Percentiles rank a stretch among this genome's conserved stretches.
Evolutionary conservation across 805 yeast genomes (phyloP).

Genomic region (Saccharomycodes ludwigii): DNA sequence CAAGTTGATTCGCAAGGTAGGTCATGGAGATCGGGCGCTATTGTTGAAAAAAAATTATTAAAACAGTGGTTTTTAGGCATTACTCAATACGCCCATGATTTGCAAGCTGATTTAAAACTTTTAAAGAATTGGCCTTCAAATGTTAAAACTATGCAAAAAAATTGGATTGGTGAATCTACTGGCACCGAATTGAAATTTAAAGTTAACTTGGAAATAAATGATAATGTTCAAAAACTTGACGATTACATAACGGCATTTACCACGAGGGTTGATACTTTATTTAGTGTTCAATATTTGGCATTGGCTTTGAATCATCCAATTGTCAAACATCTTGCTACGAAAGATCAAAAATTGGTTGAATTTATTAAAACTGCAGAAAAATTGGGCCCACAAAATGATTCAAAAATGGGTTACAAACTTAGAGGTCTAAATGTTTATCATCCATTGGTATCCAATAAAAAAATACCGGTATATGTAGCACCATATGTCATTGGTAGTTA

Average conservation of each 20-base stretch:
- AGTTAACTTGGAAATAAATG: no score
- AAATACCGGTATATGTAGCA: conserved; percentile 73
- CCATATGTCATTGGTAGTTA: conserved; percentile 79
- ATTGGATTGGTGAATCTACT: conserved; percentile 86
- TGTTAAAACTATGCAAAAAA: conserved; percentile 79
- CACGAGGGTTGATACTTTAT: conserved; percentile 81
- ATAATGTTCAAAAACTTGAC: no score
- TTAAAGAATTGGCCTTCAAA: conserved; percentile 77
- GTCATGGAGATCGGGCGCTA: conserved; percentile 96
- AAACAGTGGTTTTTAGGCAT: conserved; percentile 94
- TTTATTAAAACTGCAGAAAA: conserved; percentile 33
- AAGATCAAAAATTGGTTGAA: conserved; percentile 28
- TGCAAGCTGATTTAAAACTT: conserved; percentile 49
- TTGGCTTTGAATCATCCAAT: conserved; percentile 62
- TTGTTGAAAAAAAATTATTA: conserved; percentile 69
- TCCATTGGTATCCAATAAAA: conserved; percentile 37
- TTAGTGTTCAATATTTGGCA: conserved; percentile 74
- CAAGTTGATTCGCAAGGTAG: conserved; percentile 86
- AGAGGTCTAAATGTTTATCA: conserved; percentile 32
- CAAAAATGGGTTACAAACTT: conserved; percentile 51
- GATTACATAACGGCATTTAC: conserved; percentile 50
- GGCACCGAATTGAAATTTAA: conserved; percentile 62
- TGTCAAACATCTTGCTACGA: conserved; percentile 26
- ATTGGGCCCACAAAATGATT: conserved; percentile 20
- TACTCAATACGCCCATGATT: conserved; percentile 61